Conservation (phyloP, 495 filamentous ascomycete species). For the Tuber aestivum region DNA sequence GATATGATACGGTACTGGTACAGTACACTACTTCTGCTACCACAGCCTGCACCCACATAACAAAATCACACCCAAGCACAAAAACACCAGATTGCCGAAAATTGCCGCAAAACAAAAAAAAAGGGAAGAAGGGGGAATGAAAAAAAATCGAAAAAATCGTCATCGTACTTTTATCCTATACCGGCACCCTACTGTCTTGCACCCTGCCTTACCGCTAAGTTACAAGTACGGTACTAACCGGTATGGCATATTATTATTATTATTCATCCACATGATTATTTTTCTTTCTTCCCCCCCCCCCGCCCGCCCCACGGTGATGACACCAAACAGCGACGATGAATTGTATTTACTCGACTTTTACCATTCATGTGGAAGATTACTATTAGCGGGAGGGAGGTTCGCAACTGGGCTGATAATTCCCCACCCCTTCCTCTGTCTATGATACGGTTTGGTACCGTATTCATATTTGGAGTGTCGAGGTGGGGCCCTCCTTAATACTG, state of each 20-base stretch:
- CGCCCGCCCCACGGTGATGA: no score
- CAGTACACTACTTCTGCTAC: background rate
- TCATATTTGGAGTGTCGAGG: no score
- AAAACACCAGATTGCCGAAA: background rate
- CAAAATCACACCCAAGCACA: background rate
- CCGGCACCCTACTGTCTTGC: background rate
- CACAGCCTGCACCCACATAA: no score
- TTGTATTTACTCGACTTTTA: background rate
- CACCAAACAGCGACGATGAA: no score
- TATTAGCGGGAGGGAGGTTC: background rate
- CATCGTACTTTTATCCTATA: background rate
- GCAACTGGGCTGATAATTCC: background rate
- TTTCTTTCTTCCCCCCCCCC: no score
- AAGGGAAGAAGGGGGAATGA: background rate
- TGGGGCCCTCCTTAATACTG: no score
- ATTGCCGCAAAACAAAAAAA: background rate
- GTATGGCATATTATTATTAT: no score
- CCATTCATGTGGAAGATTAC: background rate
- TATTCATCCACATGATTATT: no score
- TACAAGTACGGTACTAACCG: no score
- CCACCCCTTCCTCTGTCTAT: no score
- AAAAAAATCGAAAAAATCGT: background rate
- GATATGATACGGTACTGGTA: background rate
- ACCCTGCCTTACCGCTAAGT: background rate
- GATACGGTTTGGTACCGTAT: no score